Evolutionary conservation across 352 stramenopile species (phyloP).

Genomic region (Globisporangium nagaii): DNA sequence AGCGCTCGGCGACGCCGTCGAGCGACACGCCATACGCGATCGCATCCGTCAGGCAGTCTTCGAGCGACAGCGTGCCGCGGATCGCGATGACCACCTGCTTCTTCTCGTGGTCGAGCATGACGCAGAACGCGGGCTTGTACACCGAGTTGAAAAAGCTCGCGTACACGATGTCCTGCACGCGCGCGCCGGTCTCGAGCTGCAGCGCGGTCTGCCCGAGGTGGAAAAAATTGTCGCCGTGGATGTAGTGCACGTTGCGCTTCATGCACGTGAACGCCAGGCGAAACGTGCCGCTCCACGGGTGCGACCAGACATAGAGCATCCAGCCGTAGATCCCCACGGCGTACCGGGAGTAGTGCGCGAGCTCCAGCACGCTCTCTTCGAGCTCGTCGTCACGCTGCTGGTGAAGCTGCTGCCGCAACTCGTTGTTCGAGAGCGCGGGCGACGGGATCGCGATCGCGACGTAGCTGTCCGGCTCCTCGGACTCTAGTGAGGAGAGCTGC

Average conservation of each 20-base stretch:
- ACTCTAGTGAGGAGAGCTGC: slow-evolving; percentile 18
- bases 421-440: neutral
- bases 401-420: slow-evolving; percentile 16
- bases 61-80: slow-evolving; percentile 76
- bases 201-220: slow-evolving; percentile 73
- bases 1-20: slow-evolving; percentile 57
- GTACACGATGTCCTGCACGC: slow-evolving; percentile 72
- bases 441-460: slow-evolving; percentile 49
- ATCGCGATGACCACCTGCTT: slow-evolving; percentile 78
- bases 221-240: slow-evolving; percentile 85
- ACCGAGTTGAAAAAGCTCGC: slow-evolving; percentile 77
- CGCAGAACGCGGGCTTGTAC: slow-evolving; percentile 75
- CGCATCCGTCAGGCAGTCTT: slow-evolving; percentile 84
- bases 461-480: slow-evolving; percentile 22
- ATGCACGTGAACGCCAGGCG: slow-evolving; percentile 71
- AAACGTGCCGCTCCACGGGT: slow-evolving; percentile 78
- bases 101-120: slow-evolving; percentile 70
- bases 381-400: slow-evolving; percentile 42
- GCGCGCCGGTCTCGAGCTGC: slow-evolving; percentile 68
- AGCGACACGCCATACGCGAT: slow-evolving; percentile 82
- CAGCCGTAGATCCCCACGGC: slow-evolving; percentile 84
- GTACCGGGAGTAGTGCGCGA: slow-evolving; percentile 85
- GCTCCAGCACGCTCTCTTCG: slow-evolving; percentile 40
- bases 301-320: slow-evolving; percentile 89
- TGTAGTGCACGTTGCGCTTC: slow-evolving; percentile 50